Conservation (phyloP, 83 land plant species). For the Thuja plicata region DNA sequence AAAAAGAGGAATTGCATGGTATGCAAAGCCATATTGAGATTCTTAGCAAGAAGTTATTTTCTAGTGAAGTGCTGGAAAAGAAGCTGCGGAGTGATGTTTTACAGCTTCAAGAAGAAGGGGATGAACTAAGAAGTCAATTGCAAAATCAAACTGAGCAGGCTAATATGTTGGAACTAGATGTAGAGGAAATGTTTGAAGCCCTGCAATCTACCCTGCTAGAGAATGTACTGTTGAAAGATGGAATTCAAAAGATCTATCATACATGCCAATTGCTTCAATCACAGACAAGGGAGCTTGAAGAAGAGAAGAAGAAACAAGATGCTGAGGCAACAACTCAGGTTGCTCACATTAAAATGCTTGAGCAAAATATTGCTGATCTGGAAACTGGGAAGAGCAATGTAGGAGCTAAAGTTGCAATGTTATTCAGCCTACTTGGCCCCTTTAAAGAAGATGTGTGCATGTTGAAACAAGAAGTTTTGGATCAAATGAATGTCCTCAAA, state of each 20-base stretch:
- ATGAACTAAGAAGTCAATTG: constrained; percentile 4
- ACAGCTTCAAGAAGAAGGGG: background rate
- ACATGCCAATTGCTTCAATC: background rate
- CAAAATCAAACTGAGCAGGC: constrained; percentile 3
- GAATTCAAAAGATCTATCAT: constrained; percentile 2
- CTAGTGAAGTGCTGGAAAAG: background rate
- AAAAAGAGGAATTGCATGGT: background rate
- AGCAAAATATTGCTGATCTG: background rate
- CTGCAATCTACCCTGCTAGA: constrained; percentile 1
- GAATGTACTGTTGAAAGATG: constrained; percentile 10
- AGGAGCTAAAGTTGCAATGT: background rate
- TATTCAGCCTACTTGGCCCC: background rate
- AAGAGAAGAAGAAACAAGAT: background rate
- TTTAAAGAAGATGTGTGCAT: constrained; percentile 1
- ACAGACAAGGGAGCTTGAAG: background rate
- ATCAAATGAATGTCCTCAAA: constrained; percentile 8
- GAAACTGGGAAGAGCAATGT: background rate
- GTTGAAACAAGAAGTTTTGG: constrained; percentile 1
- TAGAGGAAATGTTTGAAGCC: constrained; percentile 6
- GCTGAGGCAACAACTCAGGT: background rate
- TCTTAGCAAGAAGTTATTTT: background rate
- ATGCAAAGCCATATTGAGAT: background rate
- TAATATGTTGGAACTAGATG: background rate
- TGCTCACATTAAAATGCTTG: background rate
- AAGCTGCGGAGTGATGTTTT: background rate